A percentile compares a stretch with the other conserved stretches of the same genome.
Evolutionary conservation across 129 eudicot species (phyloP).

Genomic region (Artemisia tridentata): DNA sequence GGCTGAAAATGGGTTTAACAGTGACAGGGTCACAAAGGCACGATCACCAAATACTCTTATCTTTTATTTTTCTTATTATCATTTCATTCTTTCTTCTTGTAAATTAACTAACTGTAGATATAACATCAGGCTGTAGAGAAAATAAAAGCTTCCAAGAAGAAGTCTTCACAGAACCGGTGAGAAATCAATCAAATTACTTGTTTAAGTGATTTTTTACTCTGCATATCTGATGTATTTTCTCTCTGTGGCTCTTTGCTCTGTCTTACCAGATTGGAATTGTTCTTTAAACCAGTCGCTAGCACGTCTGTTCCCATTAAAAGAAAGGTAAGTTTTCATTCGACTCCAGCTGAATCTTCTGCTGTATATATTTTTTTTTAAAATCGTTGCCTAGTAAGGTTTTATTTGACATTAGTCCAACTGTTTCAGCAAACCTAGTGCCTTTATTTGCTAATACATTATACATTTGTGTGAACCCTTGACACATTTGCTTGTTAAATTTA

Average conservation of each 20-base stretch:
- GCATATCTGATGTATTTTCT: conserved; percentile 5
- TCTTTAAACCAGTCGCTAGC: conserved; percentile 69
- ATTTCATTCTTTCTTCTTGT: background rate
- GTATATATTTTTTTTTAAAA: background rate
- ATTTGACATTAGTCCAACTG: conserved; percentile 1
- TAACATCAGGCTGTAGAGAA: conserved; percentile 64
- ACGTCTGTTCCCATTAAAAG: conserved; percentile 62
- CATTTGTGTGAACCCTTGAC: background rate
- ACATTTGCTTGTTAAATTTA: background rate
- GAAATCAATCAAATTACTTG: conserved; percentile 10
- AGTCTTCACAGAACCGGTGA: conserved; percentile 85
- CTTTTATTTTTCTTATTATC: background rate
- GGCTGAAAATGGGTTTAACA: conserved; percentile 88
- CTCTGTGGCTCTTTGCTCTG: background rate
- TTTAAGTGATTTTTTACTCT: background rate
- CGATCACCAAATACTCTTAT: background rate
- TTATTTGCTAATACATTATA: background rate
- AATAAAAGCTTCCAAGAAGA: conserved; percentile 91
- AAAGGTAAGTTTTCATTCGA: conserved; percentile 50
- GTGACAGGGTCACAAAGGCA: conserved; percentile 82
- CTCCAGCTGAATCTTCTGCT: background rate
- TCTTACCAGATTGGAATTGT: conserved; percentile 77
- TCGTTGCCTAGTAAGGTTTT: too few species aligned
- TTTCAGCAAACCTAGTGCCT: background rate
- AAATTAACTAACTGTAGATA: conserved; percentile 4